phyloP scores from a whole-genome alignment of 441 rosid genomes.

The Aleurites moluccanus region DNA sequence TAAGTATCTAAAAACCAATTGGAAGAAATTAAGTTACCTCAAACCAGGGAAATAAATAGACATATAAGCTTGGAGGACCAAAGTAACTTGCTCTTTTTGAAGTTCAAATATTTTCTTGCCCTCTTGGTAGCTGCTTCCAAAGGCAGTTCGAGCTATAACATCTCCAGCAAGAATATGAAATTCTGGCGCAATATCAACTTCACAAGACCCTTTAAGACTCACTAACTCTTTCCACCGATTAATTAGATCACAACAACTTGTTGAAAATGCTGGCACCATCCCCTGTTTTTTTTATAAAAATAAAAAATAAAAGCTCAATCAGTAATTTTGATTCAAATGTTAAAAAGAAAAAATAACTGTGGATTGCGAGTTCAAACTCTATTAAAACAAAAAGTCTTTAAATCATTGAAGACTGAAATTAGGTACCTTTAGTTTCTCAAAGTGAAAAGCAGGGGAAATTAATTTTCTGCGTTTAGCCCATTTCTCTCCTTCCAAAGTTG shows the following conservation, averaged over 20 bases:
- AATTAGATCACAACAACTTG: slow-evolving; percentile 24
- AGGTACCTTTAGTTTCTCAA: slow-evolving; percentile 27
- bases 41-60: slow-evolving; percentile 27
- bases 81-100: slow-evolving; percentile 22
- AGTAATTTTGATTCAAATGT: no score
- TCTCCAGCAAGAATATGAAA: slow-evolving; percentile 26
- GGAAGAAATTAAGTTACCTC: slow-evolving; percentile 16
- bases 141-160: slow-evolving; percentile 35
- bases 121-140: slow-evolving; percentile 35
- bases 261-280: slow-evolving; percentile 28
- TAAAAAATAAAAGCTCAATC: no score
- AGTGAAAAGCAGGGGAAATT: slow-evolving; percentile 31
- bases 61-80: slow-evolving; percentile 20
- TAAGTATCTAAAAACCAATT: no score
- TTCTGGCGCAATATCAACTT: slow-evolving; percentile 23
- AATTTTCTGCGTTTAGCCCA: slow-evolving; percentile 32
- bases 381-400: no score
- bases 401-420: background rate
- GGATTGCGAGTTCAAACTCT: no score
- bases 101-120: slow-evolving; percentile 32
- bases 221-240: slow-evolving; percentile 15
- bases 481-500: slow-evolving; percentile 32
- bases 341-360: no score
- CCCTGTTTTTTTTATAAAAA: slow-evolving; percentile 13
- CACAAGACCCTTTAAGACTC: slow-evolving; percentile 13